phyloP scores from a whole-genome alignment of 306 rosid genomes.

The Delonix regia region DNA sequence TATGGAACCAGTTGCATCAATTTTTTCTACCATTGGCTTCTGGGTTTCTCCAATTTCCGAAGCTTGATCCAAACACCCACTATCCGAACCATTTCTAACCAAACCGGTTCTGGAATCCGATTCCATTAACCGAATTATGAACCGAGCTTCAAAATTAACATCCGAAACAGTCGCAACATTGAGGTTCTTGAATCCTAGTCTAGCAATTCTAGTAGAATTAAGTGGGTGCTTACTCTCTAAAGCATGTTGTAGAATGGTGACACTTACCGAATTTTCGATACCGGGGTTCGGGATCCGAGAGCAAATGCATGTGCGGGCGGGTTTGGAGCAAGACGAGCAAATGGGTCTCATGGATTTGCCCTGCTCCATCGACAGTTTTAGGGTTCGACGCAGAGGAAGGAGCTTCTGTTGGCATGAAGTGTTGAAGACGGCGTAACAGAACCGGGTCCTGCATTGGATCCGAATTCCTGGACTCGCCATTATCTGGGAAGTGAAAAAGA shows the following conservation, averaged over 20 bases:
- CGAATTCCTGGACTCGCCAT: constrained; percentile 34
- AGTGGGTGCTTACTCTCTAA: constrained; percentile 80
- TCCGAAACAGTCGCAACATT: constrained; percentile 67
- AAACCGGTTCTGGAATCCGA: constrained; percentile 25
- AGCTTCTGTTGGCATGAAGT: constrained; percentile 8
- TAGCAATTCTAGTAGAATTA: constrained; percentile 82
- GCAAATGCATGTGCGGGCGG: constrained; percentile 76
- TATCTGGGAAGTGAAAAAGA: neutral
- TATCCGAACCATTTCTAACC: constrained; percentile 7
- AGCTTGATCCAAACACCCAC: constrained; percentile 25
- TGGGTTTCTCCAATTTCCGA: constrained; percentile 33
- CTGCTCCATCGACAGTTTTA: constrained; percentile 46
- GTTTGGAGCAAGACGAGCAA: constrained; percentile 82
- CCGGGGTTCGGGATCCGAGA: constrained; percentile 52
- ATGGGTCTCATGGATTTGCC: constrained; percentile 60
- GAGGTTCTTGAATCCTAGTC: constrained; percentile 71
- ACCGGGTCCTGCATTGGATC: constrained; percentile 26
- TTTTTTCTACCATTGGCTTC: constrained; percentile 23
- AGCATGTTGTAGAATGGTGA: constrained; percentile 78
- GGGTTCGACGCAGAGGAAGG: constrained; percentile 31
- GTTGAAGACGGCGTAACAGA: neutral
- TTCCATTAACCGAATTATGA: constrained; percentile 47
- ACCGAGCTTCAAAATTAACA: constrained; percentile 59
- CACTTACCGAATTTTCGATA: constrained; percentile 63
- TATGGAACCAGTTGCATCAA: neutral